Base-by-base conservation (phyloP, 306 rosid species). In the Echinosophora koreensis region DNA sequence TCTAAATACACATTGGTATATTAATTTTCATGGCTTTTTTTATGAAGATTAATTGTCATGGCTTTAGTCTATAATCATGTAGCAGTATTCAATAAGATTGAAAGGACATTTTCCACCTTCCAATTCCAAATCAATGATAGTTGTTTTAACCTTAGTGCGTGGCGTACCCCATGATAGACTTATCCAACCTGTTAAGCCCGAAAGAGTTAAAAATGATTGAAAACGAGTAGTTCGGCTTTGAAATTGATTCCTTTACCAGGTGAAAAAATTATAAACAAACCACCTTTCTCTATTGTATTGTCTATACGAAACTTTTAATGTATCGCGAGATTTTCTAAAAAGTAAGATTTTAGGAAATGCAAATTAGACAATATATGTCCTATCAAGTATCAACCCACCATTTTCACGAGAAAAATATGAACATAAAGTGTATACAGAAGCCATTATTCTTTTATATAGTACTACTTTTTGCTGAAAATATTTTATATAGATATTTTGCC, bases 81-180 rank as follows among this genome's bases (percentile, higher is more conserved):
- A 11, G 3, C 4, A 58, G 16, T 28, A 28, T 58, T 27, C 64
- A 58, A 11, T 58, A 58, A 14, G 39, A 27, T 12, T 13, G 14
- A 60, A 61, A 34, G 67, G 22, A 61, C 44, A 61, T 61, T 35
- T 61, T 34, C 5, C 22, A 32, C 2, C 57, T 8, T n/a, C 67
- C 9, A 61, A 61, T 8, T n/a, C 67, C 9, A 61, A 61, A 6
- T 6, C 1, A 35, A 56, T 56, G 34, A 56, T 61, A 32, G 12
- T 61, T 32, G 12, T 61, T 32, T 14, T 34, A 62, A 62, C 50
- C 13, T 5, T 8, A 61, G 71, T 74, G 71, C 71, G 18, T 17
- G 79, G 34, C 27, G 44, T 56, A 30, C 39, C 74, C 42, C 65
- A 71, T 65, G 1, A 64, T 37, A 32, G 50, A 63, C 75, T 58